Evolutionary conservation across 768 basidiomycete species (phyloP).

Genomic region (Rubroboletus pulcherrimus): DNA sequence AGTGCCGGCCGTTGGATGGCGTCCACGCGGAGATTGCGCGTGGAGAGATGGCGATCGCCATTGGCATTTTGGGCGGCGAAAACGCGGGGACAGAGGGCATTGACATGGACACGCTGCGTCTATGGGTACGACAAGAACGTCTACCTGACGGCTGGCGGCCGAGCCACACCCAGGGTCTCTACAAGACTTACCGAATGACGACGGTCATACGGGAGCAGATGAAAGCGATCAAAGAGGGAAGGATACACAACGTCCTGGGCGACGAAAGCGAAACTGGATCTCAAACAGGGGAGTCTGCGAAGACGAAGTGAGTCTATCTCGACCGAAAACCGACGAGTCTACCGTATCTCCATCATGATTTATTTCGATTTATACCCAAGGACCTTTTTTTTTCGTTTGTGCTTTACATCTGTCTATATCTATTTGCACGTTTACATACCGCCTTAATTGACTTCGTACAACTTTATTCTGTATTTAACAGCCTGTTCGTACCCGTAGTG

Average conservation of each 20-base stretch:
- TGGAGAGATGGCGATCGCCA: conserved; percentile 64
- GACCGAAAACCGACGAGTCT: neutral
- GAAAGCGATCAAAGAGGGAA: conserved; percentile 18
- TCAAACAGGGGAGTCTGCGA: neutral
- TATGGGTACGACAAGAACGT: conserved; percentile 51
- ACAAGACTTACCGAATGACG: conserved; percentile 29
- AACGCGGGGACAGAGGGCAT: conserved; percentile 39
- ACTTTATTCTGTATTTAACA: neutral
- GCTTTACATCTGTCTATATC: neutral
- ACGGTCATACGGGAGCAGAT: conserved; percentile 27
- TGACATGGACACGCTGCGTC: conserved; percentile 42
- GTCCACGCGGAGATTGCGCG: conserved; percentile 60
- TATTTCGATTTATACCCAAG: neutral
- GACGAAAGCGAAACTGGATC: conserved; percentile 7
- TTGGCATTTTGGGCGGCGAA: conserved; percentile 44
- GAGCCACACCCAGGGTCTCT: conserved; percentile 28
- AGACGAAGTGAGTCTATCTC: conserved; percentile 15
- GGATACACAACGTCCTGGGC: conserved; percentile 19
- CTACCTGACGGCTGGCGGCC: conserved; percentile 42
- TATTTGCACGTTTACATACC: neutral
- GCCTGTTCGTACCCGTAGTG: neutral
- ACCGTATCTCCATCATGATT: neutral
- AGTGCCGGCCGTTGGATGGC: conserved; percentile 38
- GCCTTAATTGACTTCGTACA: neutral
- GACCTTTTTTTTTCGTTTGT: neutral